Evolutionary conservation across 2,329 filamentous ascomycete species (phyloP).

Genomic region (Calycina herbarum): DNA sequence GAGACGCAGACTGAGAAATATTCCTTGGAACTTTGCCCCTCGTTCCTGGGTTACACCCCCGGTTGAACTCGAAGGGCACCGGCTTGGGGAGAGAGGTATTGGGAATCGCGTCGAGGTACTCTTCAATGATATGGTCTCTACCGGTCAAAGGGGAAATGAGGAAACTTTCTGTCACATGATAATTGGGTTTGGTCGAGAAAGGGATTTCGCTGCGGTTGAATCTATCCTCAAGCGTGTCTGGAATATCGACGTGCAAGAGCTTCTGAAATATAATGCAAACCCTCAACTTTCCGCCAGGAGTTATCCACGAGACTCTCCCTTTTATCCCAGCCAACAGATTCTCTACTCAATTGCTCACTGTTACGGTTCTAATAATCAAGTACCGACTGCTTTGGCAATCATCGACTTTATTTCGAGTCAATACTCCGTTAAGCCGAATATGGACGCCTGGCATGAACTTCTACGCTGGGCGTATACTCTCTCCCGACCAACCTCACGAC

Average conservation of each 20-base stretch:
- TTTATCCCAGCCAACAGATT: slow-evolving; percentile 58
- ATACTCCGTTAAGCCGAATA: slow-evolving; percentile 59
- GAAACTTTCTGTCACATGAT: slow-evolving; percentile 55
- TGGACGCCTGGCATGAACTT: slow-evolving; percentile 63
- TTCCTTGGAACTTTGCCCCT: slow-evolving; percentile 29
- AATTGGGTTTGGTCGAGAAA: slow-evolving; percentile 52
- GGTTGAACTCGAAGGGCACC: slow-evolving; percentile 28
- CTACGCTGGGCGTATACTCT: slow-evolving; percentile 67
- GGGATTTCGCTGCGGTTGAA: slow-evolving; percentile 47
- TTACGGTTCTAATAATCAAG: slow-evolving; percentile 65
- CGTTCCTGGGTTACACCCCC: slow-evolving; percentile 27
- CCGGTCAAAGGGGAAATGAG: slow-evolving; percentile 48
- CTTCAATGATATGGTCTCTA: slow-evolving; percentile 49
- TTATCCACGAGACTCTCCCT: slow-evolving; percentile 50
- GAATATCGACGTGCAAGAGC: slow-evolving; percentile 44
- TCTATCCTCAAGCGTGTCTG: slow-evolving; percentile 52
- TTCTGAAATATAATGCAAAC: slow-evolving; percentile 17
- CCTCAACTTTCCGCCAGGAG: slow-evolving; percentile 35
- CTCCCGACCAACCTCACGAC: slow-evolving; percentile 23
- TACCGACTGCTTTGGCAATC: slow-evolving; percentile 57
- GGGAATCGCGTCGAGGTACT: slow-evolving; percentile 31
- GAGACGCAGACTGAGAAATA: slow-evolving; percentile 38
- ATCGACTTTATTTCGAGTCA: slow-evolving; percentile 62
- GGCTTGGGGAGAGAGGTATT: slow-evolving; percentile 27
- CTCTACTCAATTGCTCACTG: slow-evolving; percentile 67